phyloP scores from a whole-genome alignment of 1,284 basidiomycete species.

The Ganoderma multipileum region DNA sequence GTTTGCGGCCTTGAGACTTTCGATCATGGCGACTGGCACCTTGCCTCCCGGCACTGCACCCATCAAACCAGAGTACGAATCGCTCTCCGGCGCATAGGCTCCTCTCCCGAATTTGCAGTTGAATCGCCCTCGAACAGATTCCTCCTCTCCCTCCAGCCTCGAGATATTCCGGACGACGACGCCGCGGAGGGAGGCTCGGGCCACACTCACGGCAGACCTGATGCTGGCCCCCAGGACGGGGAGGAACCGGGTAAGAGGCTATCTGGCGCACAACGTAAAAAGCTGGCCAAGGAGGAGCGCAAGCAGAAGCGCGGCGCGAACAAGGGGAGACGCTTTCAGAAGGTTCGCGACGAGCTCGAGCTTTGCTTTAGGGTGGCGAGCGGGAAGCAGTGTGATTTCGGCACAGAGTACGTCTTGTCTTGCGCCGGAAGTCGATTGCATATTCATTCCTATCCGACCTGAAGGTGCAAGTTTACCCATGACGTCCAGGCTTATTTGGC shows the following conservation, averaged over 20 bases:
- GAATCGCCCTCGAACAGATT: constrained; percentile 51
- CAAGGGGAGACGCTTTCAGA: constrained; percentile 77
- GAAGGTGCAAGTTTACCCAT: constrained; percentile 84
- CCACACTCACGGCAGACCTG: constrained; percentile 40
- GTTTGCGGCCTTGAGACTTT: background rate
- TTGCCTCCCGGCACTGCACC: constrained; percentile 67
- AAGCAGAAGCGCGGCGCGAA: constrained; percentile 80
- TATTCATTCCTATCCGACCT: background rate
- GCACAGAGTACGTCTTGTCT: constrained; percentile 56
- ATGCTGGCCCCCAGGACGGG: constrained; percentile 38
- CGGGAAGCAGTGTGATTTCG: constrained; percentile 70
- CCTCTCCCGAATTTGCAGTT: constrained; percentile 6
- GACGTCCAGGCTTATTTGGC: constrained; percentile 80
- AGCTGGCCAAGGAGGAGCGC: constrained; percentile 65
- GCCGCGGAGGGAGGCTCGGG: constrained; percentile 72
- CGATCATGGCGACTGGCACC: background rate
- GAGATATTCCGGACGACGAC: constrained; percentile 72
- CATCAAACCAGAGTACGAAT: constrained; percentile 75
- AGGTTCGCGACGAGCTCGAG: constrained; percentile 76
- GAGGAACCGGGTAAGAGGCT: constrained; percentile 32
- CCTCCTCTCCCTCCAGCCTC: constrained; percentile 52
- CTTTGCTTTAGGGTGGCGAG: constrained; percentile 78
- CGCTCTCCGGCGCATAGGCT: background rate
- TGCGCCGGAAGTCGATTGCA: background rate
- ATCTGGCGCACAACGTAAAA: constrained; percentile 48